Evolutionary conservation across 1,139 yeast species (phyloP), one percentile per base, ranked within the genome.

Genomic region (Lodderomyces beijingensis): DNA sequence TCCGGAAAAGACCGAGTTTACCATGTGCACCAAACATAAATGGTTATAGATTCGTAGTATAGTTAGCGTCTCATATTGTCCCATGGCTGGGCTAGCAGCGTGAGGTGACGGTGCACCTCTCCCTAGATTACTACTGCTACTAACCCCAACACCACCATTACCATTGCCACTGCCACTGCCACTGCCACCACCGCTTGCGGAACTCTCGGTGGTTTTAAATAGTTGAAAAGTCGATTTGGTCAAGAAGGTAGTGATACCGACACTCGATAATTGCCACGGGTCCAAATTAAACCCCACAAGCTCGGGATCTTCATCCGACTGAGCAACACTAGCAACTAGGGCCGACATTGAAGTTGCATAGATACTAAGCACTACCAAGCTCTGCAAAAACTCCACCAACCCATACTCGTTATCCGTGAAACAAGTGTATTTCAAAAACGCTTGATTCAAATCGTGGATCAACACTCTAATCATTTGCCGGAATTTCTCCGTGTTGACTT

Each of bases 1-100:
- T 0, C 94, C 94, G 2, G 83, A 71, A 46, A 80, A 70, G 8
- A 82, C 69, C 47, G 89, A 79, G 49, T 77, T 75, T 18, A 78
- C 76, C 34, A 84, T 50, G 49, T 85, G 95, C 1, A 77, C 84
- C 32, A 85, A 58, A 22, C 82, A 73, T 35, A 85, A 60, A 45
- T 84, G 91, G 53, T 84, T 85, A 74, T 86, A 83, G 10, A 81
- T 69, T 31, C 91, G 61, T 43, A 70, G 65, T 6, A 70, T 66
- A 0, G 79, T 70, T 36, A 38, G 16, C 56, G 60, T 29, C 51
- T 59, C 16, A 56, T 39, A 30, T 6, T 9, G 6, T 10, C 25
- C 16, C 3, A 17, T 28, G n/a, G n/a, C n/a, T n/a, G n/a, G n/a
- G n/a, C n/a, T n/a, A n/a, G n/a, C n/a, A 5, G 22, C 18, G 15